These are phyloP conservation scores for Salix koriyanagi DNA, from an alignment of 345 rosid genomes.

Conservation along the genomic window DNA sequence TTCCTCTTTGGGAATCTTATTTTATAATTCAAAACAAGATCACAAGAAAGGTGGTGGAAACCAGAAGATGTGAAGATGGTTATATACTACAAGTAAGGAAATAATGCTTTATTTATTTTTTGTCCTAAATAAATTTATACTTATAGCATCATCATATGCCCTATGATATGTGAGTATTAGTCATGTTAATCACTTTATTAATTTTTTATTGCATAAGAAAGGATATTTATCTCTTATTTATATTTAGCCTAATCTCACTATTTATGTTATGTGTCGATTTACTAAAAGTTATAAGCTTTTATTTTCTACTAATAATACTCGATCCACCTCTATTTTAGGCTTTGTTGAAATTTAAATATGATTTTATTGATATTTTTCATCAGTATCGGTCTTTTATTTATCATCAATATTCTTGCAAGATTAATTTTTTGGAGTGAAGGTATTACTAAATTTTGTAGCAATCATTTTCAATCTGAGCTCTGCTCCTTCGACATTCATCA, in stretches of 20 bases:
- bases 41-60: neutral
- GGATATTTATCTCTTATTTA: neutral
- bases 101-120: neutral
- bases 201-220: neutral
- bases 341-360: neutral
- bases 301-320: neutral
- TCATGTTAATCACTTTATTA: constrained; percentile 1
- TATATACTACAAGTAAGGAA: neutral
- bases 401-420: neutral
- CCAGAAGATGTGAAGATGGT: neutral
- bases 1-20: neutral
- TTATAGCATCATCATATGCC: neutral
- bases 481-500: neutral
- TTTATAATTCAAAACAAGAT: neutral
- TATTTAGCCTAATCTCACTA: neutral
- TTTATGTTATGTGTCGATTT: constrained; percentile 1
- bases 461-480: neutral
- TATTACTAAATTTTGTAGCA: neutral
- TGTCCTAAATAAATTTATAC: neutral
- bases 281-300: neutral
- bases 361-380: neutral
- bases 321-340: neutral
- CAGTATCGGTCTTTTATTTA: neutral
- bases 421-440: constrained; percentile 3
- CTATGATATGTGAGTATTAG: neutral